These are phyloP conservation scores for Crepidotus variabilis DNA, from an alignment of 768 basidiomycete species.

Conservation along the genomic window DNA sequence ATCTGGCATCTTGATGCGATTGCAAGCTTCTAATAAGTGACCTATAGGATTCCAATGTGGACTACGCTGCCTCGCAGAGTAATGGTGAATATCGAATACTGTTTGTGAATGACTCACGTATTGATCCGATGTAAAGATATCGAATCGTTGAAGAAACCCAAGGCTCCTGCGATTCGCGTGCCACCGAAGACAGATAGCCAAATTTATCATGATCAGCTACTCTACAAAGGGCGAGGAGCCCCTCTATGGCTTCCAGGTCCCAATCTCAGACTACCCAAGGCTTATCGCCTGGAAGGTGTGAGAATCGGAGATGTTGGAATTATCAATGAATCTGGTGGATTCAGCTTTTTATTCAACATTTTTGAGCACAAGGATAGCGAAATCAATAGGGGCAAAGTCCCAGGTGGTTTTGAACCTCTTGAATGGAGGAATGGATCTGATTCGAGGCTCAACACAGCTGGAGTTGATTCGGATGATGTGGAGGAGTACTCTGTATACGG, in stretches of 20 bases:
- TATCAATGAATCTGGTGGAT: constrained; percentile 6
- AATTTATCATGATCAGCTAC: constrained; percentile 9
- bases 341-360: constrained; percentile 14
- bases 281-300: constrained; percentile 8
- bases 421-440: neutral
- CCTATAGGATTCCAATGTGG: too few species aligned
- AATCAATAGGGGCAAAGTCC: constrained; percentile 5
- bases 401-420: constrained; percentile 5
- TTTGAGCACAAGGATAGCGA: neutral
- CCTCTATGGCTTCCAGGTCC: constrained; percentile 15
- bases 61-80: too few species aligned
- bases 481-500: neutral
- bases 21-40: too few species aligned
- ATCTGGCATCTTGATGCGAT: too few species aligned
- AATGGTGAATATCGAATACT: too few species aligned
- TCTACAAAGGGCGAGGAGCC: constrained; percentile 4
- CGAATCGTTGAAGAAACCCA: neutral
- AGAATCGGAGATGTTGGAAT: constrained; percentile 15
- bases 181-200: constrained; percentile 1
- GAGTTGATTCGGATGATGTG: neutral
- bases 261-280: constrained; percentile 4
- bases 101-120: too few species aligned
- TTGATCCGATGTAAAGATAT: too few species aligned
- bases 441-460: neutral
- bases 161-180: neutral